Conservation (phyloP, 257 asterid genomes). For the Plantago ovata region DNA sequence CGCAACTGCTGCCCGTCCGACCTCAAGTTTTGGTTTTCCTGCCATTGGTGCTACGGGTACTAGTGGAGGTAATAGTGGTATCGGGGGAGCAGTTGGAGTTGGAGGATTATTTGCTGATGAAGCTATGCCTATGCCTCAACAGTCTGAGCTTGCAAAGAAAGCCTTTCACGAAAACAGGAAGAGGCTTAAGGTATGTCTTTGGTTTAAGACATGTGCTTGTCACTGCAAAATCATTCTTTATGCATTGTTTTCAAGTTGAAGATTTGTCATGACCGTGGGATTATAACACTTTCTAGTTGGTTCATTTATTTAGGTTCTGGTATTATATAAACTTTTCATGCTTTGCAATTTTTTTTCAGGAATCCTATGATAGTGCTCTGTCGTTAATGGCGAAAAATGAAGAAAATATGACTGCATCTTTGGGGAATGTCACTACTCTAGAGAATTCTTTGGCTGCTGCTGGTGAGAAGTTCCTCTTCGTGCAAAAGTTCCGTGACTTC, state of each 20-base stretch:
- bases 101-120: constrained; percentile 37
- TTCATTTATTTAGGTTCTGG: constrained; percentile 5
- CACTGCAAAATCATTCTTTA: background rate
- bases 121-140: constrained; percentile 62
- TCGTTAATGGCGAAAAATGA: constrained; percentile 57
- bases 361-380: constrained; percentile 64
- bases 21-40: constrained; percentile 31
- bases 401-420: constrained; percentile 71
- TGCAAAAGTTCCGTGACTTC: constrained; percentile 99
- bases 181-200: constrained; percentile 55
- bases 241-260: constrained; percentile 5
- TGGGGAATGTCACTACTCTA: constrained; percentile 58
- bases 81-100: constrained; percentile 46
- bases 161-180: constrained; percentile 61
- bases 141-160: constrained; percentile 78
- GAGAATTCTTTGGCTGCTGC: constrained; percentile 81
- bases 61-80: constrained; percentile 31
- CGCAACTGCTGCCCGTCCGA: constrained; percentile 27
- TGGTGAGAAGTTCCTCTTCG: constrained; percentile 96
- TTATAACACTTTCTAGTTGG: background rate
- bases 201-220: no score
- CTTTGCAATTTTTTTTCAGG: constrained; percentile 39
- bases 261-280: background rate
- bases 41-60: constrained; percentile 30
- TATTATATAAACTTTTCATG: background rate